Evolutionary conservation across 2,329 filamentous ascomycete genomes (phyloP), one percentile per base, ranked within the genome.

Genomic region (Claviceps purpurea): DNA sequence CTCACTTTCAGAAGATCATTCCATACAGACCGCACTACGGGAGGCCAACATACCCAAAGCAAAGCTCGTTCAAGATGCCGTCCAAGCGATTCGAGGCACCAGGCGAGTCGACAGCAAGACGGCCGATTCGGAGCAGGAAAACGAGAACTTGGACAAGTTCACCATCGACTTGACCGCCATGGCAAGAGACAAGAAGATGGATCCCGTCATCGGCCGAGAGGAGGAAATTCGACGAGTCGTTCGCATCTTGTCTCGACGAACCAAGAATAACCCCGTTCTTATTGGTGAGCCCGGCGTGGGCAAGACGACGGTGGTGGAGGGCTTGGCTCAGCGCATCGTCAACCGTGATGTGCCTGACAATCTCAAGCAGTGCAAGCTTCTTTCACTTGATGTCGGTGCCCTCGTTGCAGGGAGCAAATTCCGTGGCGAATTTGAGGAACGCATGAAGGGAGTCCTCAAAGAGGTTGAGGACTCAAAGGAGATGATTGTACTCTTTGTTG

Each of bases 401-500:
- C 76, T 98, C 53, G 91, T 98, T 57, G 93, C 93, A 54, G 93
- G 93, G 59, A 96, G 89, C 79, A 98, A 98, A 72, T 98, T 94
- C 73, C 84, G 93, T 49, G 93, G 93, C 73, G 93, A 98, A 68
- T 98, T 98, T 55, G 93, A 98, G 68, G 93, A 98, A 75, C 82
- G 93, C 60, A 97, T 98, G 90, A 98, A 98, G 78, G 90, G 91
- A 52, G 93, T 98, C 5, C 70, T 98, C 61, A 98, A 97, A 69
- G 93, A 98, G 72, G 95, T 98, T 54, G 80, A 90, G 60, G 84
- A 95, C 52, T 89, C 89, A 50, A 94, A 93, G 66, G 91, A 97
- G 53, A 95, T 90, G 75, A 96, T 98, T 64, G 85, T 98, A 50
- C 82, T 98, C 56, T 98, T 98, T 61, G 93, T 98, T 59, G 93